A percentile compares a stretch with the other conserved stretches of the same genome.
phyloP scores from a whole-genome alignment of 148 eudicot genomes.

The Salicornia ramosissima region DNA sequence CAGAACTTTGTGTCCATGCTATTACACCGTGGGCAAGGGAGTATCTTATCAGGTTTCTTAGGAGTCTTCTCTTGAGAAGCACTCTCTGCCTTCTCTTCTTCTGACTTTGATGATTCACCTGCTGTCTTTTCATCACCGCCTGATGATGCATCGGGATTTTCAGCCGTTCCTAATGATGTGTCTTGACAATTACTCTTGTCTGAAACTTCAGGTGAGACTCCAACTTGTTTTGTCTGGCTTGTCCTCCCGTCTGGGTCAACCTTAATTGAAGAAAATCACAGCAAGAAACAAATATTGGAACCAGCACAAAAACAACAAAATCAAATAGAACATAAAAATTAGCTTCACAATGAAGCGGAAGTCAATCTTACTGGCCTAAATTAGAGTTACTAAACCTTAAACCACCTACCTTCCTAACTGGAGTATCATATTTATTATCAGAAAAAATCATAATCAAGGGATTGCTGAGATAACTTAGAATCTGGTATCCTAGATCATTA shows the following conservation, averaged over 20 bases:
- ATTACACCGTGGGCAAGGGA: conserved; percentile 70
- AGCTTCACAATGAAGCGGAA: neutral
- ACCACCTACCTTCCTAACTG: neutral
- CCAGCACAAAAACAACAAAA: neutral
- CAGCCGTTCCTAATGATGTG: conserved; percentile 7
- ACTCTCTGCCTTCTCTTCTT: conserved; percentile 37
- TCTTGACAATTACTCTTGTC: conserved; percentile 28
- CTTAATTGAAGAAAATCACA: conserved; percentile 3
- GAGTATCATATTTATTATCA: neutral
- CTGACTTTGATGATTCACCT: conserved; percentile 20
- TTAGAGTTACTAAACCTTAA: neutral
- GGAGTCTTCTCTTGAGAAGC: conserved; percentile 44
- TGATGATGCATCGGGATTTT: conserved; percentile 20
- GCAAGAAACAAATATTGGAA: neutral
- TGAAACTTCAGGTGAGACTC: conserved; percentile 17
- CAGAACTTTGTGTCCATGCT: conserved; percentile 88
- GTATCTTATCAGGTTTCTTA: conserved; percentile 67
- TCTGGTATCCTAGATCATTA: neutral
- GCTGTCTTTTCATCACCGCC: conserved; percentile 20
- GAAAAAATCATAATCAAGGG: neutral
- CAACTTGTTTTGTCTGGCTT: neutral
- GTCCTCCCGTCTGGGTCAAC: conserved; percentile 12
- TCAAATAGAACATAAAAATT: neutral
- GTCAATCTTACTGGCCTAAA: neutral
- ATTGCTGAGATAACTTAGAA: neutral